Base-by-base conservation (phyloP, 495 filamentous ascomycete genomes). In the Podospora australis region DNA sequence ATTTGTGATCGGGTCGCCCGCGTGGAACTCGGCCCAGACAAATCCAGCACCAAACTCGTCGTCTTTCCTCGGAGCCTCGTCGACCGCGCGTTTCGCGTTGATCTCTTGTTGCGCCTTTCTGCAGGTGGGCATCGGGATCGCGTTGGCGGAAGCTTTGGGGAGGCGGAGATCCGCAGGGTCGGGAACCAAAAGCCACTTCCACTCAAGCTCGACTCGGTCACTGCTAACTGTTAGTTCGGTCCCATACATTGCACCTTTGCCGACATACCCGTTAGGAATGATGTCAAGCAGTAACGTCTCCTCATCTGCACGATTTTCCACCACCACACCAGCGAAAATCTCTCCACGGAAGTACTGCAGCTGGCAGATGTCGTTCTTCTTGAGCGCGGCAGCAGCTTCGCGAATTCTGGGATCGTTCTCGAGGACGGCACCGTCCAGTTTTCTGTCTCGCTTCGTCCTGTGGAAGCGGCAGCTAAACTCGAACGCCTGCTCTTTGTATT, bases 401-500 rank as follows among this genome's bases (percentile, higher is more conserved):
- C 78, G 74, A 41, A 94, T 81, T 50, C 82, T 69, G 20, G 81
- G 76, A 50, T 83, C 78, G n/a, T 83, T 77, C 59, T 90, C 89
- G 25, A 90, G 67, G 10, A 68, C 65, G 49, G 85, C 74, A 25
- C 80, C 75, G 43, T 83, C 80, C 21, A 78, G 55, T 50, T 79
- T 80, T 68, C 83, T 86, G 41, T 86, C 80, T 50, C 87, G 80
- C 73, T 92, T 95, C 21, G 86, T 82, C 22, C 92, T 78, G 65
- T 99, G 92, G 64, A 91, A 92, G 48, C 90, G 87, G 68, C 92
- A 99, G 53, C 84, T 86, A 57, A 96, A 88, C 59, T 96, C 90
- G 56, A 91, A 88, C 19, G 83, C 89, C 46, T 86, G 85, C 39
- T 91, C 78, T 48, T 85, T 86, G 65, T 96, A 96, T 60, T 96